phyloP scores from a whole-genome alignment of 2,329 filamentous ascomycete genomes.

The Talaromyces funiculosus region DNA sequence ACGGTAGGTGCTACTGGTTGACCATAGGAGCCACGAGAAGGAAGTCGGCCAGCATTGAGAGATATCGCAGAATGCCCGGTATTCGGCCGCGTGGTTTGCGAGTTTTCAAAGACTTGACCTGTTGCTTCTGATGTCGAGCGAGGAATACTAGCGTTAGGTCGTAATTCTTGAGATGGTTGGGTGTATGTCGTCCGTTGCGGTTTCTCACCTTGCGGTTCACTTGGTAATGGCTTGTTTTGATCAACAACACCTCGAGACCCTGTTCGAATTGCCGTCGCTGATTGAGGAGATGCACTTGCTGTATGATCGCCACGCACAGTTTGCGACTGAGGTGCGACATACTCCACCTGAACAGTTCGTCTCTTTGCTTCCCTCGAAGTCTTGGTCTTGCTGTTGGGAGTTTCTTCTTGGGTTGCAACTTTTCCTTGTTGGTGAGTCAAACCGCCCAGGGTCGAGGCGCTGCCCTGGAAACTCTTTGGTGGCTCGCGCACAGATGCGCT shows the following conservation, averaged over 20 bases:
- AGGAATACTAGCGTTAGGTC: conserved; percentile 46
- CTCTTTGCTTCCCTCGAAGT: conserved; percentile 76
- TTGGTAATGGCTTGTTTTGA: conserved; percentile 39
- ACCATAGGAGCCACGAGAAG: conserved; percentile 75
- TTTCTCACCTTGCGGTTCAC: conserved; percentile 10
- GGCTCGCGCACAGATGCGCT: conserved; percentile 91
- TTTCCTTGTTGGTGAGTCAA: conserved; percentile 68
- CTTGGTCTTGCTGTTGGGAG: conserved; percentile 51
- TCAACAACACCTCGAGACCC: conserved; percentile 16
- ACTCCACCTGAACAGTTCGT: conserved; percentile 94
- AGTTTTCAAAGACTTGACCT: conserved; percentile 45
- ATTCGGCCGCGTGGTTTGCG: conserved; percentile 57
- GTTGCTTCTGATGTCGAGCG: conserved; percentile 56
- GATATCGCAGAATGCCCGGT: conserved; percentile 78
- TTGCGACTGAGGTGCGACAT: conserved; percentile 83
- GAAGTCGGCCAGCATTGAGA: conserved; percentile 54
- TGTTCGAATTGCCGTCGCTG: conserved; percentile 15
- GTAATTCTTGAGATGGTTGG: conserved; percentile 27
- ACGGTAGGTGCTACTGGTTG: conserved; percentile 83
- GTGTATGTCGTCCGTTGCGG: conserved; percentile 16
- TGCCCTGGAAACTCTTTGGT: conserved; percentile 57
- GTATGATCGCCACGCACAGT: conserved; percentile 63
- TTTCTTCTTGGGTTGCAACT: conserved; percentile 54
- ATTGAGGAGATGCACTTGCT: conserved; percentile 15
- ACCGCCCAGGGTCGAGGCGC: conserved; percentile 49